These are phyloP conservation scores for Chloromonas sp. DNA, from an alignment of 163 green algal species.

Conservation along the genomic window DNA sequence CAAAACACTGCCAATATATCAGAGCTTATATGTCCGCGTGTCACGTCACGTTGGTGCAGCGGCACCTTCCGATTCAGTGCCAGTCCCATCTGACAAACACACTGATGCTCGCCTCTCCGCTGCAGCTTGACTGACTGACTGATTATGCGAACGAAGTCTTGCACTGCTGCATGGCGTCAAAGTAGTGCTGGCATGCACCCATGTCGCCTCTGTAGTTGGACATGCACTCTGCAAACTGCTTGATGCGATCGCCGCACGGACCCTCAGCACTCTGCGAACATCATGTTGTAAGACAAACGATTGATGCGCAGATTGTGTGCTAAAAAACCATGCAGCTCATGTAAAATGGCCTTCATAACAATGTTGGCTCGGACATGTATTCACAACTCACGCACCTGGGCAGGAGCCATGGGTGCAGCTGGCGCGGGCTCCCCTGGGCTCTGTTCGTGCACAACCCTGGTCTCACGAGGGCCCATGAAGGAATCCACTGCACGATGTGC, in stretches of 20 bases:
- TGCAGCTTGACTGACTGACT: too few relatives aligned
- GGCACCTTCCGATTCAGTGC: too few relatives aligned
- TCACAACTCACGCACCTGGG: background rate
- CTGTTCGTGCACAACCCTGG: conserved; percentile 56
- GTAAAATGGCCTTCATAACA: background rate
- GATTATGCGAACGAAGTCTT: background rate
- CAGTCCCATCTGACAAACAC: too few relatives aligned
- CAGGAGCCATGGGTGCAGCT: conserved; percentile 11
- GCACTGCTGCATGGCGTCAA: conserved; percentile 89
- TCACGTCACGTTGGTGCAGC: too few relatives aligned
- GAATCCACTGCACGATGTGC: conserved; percentile 89
- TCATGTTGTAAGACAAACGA: background rate
- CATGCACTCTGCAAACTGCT: conserved; percentile 95
- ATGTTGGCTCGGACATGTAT: background rate
- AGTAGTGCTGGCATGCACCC: conserved; percentile 86
- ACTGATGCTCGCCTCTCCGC: too few relatives aligned
- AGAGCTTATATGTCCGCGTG: too few relatives aligned
- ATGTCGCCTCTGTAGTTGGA: conserved; percentile 75
- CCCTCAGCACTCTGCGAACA: conserved; percentile 32
- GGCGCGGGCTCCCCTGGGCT: conserved; percentile 25
- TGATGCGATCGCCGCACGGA: conserved; percentile 76
- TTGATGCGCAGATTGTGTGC: background rate
- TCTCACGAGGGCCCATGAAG: conserved; percentile 66
- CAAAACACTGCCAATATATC: too few relatives aligned
- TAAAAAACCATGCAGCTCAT: background rate